Base-by-base conservation (phyloP, 495 filamentous ascomycete species). In the Pseudoneurospora amorphoporcata region DNA sequence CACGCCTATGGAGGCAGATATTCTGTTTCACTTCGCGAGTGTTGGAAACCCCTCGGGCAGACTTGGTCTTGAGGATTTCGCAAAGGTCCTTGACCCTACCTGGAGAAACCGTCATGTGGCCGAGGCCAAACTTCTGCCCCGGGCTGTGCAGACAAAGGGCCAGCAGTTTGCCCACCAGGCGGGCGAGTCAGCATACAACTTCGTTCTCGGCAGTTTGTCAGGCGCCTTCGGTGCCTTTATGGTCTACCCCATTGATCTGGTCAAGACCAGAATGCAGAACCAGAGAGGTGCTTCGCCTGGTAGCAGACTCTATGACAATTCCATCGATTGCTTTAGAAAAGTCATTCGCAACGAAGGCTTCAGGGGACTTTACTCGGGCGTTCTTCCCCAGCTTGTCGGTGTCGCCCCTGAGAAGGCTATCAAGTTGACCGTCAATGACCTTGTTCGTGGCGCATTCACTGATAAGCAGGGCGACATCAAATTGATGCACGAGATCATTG, bases 191-290 rank as follows among this genome's bases (percentile, higher is more conserved):
- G 92, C 86, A 4, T 95, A 97, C 78, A 94, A 94, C 81, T 99
- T 99, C 76, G 88, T 85, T 1, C 87, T 99, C 3, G 95, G 95
- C 43, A 92, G 91, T 81, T 76, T 95, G 74, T 95, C 96, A 12
- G 95, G 95, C 80, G 95, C 95, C 29, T 99, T 98, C 77, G 95
- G 95, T 77, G 95, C 95, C 16, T 98, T 98, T 81, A 96, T 98
- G 90, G 95, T 99, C 47, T 99, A 99, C 81, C 95, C 95, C 37
- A 98, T 99, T 80, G 95, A 99, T 83, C 84, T 99, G 65, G 95
- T 99, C 74, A 99, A 99, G 88, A 99, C 95, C 9, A 90, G 95
- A 41, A 94, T 99, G 94, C 95, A 99, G 81, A 99, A 98, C 83
- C 95, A 99, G 83, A 88, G 95, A 70, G 89, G 88, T 40, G 87